A percentile compares a stretch with the other conserved stretches of the same genome.
These are phyloP conservation scores for Aciculoconidium aculeatum DNA, from an alignment of 805 yeast genomes.

Conservation along the genomic window DNA sequence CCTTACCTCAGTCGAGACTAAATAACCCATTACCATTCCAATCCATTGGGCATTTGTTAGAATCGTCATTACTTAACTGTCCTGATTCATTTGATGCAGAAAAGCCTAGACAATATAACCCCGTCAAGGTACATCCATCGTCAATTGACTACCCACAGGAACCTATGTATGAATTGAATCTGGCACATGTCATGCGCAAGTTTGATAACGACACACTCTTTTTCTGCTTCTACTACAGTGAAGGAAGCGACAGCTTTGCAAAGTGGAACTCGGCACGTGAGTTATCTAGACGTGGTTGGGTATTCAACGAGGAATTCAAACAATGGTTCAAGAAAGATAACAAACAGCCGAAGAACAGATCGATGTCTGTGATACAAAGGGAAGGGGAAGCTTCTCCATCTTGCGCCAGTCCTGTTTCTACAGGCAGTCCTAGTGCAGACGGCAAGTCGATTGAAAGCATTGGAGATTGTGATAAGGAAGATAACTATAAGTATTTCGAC, in stretches of 20 bases:
- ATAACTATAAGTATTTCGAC: slow-evolving; percentile 76
- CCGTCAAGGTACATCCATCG: slow-evolving; percentile 82
- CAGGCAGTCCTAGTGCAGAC: slow-evolving; percentile 18
- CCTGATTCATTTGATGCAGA: slow-evolving; percentile 94
- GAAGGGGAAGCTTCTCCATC: slow-evolving; percentile 9
- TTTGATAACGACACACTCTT: slow-evolving; percentile 85
- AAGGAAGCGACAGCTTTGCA: slow-evolving; percentile 27
- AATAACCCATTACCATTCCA: slow-evolving; percentile 49
- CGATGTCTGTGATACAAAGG: slow-evolving; percentile 16
- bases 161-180: slow-evolving; percentile 62
- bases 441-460: slow-evolving; percentile 9
- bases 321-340: slow-evolving; percentile 80
- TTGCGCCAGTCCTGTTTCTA: slow-evolving; percentile 1
- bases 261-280: slow-evolving; percentile 68
- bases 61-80: slow-evolving; percentile 76
- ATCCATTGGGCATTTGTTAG: slow-evolving; percentile 54
- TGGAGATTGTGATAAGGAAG: slow-evolving; percentile 37
- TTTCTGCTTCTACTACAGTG: slow-evolving; percentile 84
- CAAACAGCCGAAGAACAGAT: slow-evolving; percentile 32
- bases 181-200: slow-evolving; percentile 55
- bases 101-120: slow-evolving; percentile 68
- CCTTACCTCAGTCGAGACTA: slow-evolving; percentile 37
- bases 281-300: slow-evolving; percentile 76
- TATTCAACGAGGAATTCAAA: slow-evolving; percentile 59
- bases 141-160: slow-evolving; percentile 87